Conservation (phyloP, 148 eudicot species). For the Amaranthus cruentus region DNA sequence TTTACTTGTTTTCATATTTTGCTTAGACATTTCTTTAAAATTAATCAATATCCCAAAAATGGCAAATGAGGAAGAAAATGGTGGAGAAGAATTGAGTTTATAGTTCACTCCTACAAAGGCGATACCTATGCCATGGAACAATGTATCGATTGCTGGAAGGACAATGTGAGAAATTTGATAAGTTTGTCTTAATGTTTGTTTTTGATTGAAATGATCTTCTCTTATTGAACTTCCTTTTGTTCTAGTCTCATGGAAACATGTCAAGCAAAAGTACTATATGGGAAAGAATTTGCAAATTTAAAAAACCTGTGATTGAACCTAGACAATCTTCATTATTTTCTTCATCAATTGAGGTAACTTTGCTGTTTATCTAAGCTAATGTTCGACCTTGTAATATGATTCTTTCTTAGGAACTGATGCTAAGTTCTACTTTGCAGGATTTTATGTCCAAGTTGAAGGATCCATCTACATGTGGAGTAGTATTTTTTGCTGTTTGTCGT, state of each 20-base stretch:
- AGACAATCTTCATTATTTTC: slow-evolving; percentile 91
- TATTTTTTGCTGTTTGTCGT: slow-evolving; percentile 97
- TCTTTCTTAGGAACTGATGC: slow-evolving; percentile 13
- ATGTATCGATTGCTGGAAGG: slow-evolving; percentile 52
- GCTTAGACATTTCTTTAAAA: too few relatives aligned
- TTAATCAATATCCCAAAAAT: too few relatives aligned
- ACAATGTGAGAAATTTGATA: slow-evolving; percentile 44
- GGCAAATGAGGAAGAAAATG: too few relatives aligned
- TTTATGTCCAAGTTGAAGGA: slow-evolving; percentile 78
- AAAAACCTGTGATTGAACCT: slow-evolving; percentile 95
- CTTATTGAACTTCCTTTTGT: slow-evolving; percentile 17
- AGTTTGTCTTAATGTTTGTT: background rate
- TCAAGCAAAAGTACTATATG: slow-evolving; percentile 65
- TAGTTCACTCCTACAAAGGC: too few relatives aligned
- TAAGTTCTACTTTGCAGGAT: slow-evolving; percentile 50
- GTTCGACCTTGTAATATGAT: slow-evolving; percentile 13
- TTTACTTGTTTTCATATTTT: slow-evolving; percentile 25
- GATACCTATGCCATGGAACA: slow-evolving; percentile 58
- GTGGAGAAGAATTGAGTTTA: too few relatives aligned
- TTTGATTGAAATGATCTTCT: slow-evolving; percentile 16
- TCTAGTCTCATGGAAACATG: slow-evolving; percentile 48
- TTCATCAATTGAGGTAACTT: slow-evolving; percentile 69
- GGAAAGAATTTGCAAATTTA: slow-evolving; percentile 95
- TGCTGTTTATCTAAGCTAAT: background rate
- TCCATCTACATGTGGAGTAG: slow-evolving; percentile 70